Evolutionary conservation across 169 alveolate genomes (phyloP).

Genomic region (Babesia gibsoni): DNA sequence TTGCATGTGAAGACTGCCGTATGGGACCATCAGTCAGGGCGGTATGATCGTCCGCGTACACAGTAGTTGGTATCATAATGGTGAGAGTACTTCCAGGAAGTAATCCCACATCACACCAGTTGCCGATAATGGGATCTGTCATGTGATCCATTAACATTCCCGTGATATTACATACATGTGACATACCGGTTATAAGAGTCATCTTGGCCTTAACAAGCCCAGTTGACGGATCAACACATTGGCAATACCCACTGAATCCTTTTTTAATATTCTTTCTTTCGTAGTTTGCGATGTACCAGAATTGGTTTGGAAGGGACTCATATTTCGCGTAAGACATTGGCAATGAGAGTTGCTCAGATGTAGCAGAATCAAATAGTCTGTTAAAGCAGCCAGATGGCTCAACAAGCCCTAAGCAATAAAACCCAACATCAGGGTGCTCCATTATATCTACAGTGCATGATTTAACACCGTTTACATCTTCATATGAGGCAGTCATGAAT

Average conservation of each 20-base stretch:
- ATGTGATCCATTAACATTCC: neutral
- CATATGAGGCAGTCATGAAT: neutral
- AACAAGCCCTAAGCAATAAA: neutral
- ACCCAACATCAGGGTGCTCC: neutral
- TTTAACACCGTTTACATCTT: neutral
- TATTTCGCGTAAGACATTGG: no score
- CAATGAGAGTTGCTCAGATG: no score
- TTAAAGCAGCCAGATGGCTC: neutral
- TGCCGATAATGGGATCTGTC: neutral
- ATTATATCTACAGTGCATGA: conserved; percentile 7
- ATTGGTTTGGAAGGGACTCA: no score
- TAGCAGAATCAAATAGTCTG: no score
- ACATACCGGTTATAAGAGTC: neutral
- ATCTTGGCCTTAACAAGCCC: neutral
- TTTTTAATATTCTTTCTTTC: no score
- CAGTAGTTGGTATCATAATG: neutral
- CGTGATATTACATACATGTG: conserved; percentile 3
- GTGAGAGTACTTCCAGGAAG: conserved; percentile 1
- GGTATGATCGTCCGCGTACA: no score
- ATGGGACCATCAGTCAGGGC: no score
- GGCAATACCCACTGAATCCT: neutral
- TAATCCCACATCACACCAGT: conserved; percentile 4
- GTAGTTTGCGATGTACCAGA: no score
- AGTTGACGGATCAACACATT: conserved; percentile 1
- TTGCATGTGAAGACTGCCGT: no score